phyloP scores from a whole-genome alignment of 2,329 filamentous ascomycete species.

The Xylariomycetidae sp. region DNA sequence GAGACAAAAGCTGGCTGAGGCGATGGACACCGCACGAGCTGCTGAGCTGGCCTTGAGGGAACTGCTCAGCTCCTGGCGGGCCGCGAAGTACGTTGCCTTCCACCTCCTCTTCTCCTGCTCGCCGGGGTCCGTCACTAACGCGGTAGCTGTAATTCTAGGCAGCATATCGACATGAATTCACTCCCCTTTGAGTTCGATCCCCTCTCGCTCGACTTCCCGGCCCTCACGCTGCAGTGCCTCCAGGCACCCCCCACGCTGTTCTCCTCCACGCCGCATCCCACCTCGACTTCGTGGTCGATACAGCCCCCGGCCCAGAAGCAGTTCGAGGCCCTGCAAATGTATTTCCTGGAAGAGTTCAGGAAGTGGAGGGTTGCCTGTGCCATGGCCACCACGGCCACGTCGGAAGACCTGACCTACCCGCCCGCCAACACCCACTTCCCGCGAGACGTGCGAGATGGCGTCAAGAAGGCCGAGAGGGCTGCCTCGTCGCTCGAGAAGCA shows the following conservation, averaged over 20 bases:
- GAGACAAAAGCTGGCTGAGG: slow-evolving; percentile 59
- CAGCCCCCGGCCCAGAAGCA: slow-evolving; percentile 68
- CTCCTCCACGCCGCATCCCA: slow-evolving; percentile 72
- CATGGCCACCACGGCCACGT: slow-evolving; percentile 41
- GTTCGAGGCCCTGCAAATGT: slow-evolving; percentile 62
- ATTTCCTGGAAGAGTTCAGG: slow-evolving; percentile 61
- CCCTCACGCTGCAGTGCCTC: slow-evolving; percentile 75
- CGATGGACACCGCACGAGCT: slow-evolving; percentile 72
- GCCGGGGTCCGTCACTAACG: slow-evolving; percentile 9
- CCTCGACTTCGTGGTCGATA: slow-evolving; percentile 74
- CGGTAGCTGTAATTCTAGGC: slow-evolving; percentile 30
- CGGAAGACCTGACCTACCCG: slow-evolving; percentile 47
- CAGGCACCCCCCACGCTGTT: slow-evolving; percentile 72
- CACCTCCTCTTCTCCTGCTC: slow-evolving; percentile 3
- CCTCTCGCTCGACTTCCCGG: slow-evolving; percentile 77
- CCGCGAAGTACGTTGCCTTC: slow-evolving; percentile 57
- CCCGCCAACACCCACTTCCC: slow-evolving; percentile 32
- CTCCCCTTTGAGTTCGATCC: slow-evolving; percentile 76
- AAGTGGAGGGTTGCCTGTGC: slow-evolving; percentile 54
- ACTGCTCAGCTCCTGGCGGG: slow-evolving; percentile 71
- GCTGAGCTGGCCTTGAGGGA: slow-evolving; percentile 82
- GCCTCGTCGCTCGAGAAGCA: slow-evolving; percentile 61
- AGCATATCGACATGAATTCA: slow-evolving; percentile 48
- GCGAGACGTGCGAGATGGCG: slow-evolving; percentile 39
- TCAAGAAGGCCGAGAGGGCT: slow-evolving; percentile 42